These are phyloP conservation scores for Alternaria sp. DNA, from an alignment of 2,329 filamentous ascomycete species.

Conservation along the genomic window DNA sequence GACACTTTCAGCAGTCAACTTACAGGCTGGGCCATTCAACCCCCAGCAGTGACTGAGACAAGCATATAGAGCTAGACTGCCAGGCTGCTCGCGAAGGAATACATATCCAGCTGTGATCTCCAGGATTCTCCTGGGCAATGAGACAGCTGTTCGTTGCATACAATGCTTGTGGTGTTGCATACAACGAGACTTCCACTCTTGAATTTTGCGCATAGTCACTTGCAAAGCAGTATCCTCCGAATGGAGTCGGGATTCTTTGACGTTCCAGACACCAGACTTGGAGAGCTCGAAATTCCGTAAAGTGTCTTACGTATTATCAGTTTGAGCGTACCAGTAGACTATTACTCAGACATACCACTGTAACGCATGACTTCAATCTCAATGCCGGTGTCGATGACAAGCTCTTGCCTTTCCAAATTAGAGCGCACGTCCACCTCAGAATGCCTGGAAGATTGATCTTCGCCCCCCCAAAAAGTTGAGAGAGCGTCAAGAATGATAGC, in stretches of 20 bases:
- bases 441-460: too few species aligned
- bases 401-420: too few species aligned
- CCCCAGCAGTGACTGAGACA: neutral
- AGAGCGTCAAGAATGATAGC: too few species aligned
- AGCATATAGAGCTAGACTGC: neutral
- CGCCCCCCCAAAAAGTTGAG: too few species aligned
- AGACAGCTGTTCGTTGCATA: rapidly evolving
- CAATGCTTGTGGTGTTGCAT: neutral
- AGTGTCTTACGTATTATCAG: rapidly evolving
- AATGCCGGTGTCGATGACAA: too few species aligned
- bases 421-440: too few species aligned
- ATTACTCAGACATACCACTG: neutral
- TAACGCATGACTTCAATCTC: neutral
- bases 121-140: neutral
- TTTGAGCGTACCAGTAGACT: too few species aligned
- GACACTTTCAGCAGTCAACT: neutral
- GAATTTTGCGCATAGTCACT: neutral
- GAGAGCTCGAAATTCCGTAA: rapidly evolving
- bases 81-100: neutral
- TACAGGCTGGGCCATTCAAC: neutral
- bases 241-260: rapidly evolving
- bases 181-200: neutral
- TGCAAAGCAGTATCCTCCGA: neutral
- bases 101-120: neutral
- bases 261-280: rapidly evolving